Conservation (phyloP, 2,329 filamentous ascomycete species). For the Sclerotinia trifoliorum region DNA sequence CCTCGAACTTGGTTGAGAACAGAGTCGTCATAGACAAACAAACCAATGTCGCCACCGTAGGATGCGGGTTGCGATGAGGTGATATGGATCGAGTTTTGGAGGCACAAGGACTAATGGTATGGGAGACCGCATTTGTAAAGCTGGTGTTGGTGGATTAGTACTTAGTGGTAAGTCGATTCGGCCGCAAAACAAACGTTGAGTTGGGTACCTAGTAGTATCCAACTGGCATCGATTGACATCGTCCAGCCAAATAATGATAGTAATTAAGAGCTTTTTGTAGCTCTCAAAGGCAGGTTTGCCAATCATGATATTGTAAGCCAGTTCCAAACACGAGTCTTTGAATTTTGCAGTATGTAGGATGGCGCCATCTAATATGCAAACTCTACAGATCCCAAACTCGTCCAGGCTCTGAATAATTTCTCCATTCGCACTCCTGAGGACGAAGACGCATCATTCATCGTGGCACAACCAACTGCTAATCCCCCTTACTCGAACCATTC, state of each 20-base stretch:
- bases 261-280: constrained; percentile 52
- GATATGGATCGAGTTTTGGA: no score
- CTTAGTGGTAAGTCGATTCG: no score
- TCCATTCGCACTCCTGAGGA: neutral
- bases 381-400: neutral
- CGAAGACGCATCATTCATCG: neutral
- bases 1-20: no score
- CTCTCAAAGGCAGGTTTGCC: constrained; percentile 52
- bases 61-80: no score
- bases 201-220: no score
- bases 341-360: constrained; percentile 21
- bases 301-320: constrained; percentile 47
- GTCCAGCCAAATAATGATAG: constrained; percentile 42
- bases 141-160: no score
- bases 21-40: no score
- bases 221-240: constrained; percentile 40
- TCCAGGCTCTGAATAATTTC: neutral
- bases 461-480: neutral
- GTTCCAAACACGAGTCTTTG: constrained; percentile 45
- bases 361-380: constrained; percentile 17
- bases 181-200: no score
- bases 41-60: no score
- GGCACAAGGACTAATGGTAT: no score
- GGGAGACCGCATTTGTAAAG: no score
- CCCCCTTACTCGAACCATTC: neutral